Conservation (phyloP, 2,329 filamentous ascomycete species). For the Dryadomyces sulphureus region DNA sequence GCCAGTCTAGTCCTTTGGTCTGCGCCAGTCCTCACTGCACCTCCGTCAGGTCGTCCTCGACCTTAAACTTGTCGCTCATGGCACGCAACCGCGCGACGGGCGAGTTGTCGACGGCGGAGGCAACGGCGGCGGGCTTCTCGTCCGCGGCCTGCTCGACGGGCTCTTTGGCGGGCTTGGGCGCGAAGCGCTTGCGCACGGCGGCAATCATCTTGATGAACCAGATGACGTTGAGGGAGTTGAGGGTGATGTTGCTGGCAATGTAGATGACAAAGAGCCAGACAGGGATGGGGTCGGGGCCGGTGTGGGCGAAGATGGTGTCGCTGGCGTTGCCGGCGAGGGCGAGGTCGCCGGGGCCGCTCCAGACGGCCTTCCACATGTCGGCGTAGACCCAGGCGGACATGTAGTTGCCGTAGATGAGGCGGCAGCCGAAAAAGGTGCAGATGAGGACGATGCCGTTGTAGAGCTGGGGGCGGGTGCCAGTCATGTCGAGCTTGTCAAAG, state of each 20-base stretch:
- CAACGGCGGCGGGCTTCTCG: conserved; percentile 7
- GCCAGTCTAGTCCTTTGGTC: no score
- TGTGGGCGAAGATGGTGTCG: conserved; percentile 30
- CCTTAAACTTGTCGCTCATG: conserved; percentile 9
- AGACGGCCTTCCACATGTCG: conserved; percentile 50
- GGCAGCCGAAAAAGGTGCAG: conserved; percentile 59
- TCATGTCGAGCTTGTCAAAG: conserved; percentile 73
- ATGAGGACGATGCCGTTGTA: conserved; percentile 65
- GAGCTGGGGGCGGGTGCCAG: conserved; percentile 57
- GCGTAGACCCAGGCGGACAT: conserved; percentile 54
- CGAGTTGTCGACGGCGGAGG: conserved; percentile 3
- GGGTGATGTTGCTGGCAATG: conserved; percentile 51
- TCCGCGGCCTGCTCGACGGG: conserved; percentile 11
- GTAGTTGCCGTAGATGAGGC: conserved; percentile 64
- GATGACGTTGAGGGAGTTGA: conserved; percentile 67
- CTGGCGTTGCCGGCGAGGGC: conserved; percentile 15
- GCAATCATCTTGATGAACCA: conserved; percentile 84
- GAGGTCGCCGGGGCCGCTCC: conserved; percentile 21
- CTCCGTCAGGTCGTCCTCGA: conserved; percentile 12
- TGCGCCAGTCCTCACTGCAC: conserved; percentile 8
- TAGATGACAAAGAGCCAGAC: conserved; percentile 57
- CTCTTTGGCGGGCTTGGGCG: conserved; percentile 23
- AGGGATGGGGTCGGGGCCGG: conserved; percentile 39
- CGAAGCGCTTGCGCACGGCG: conserved; percentile 63
- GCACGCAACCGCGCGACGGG: conserved; percentile 11